Conservation (phyloP, 306 rosid genomes). For the Hippophae gyantsensis region DNA sequence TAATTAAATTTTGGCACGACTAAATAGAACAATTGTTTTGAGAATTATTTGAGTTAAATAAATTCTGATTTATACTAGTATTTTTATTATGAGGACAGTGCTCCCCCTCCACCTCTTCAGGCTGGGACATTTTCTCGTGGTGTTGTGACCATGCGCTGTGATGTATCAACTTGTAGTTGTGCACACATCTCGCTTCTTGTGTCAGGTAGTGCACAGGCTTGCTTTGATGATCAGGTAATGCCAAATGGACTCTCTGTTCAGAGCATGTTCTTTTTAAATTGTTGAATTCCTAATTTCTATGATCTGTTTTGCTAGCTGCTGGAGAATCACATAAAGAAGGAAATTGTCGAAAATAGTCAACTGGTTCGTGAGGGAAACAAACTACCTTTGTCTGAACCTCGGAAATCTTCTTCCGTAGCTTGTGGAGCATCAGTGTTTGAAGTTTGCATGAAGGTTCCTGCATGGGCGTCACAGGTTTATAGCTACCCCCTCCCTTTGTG, state of each 20-base stretch:
- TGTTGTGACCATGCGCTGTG: conserved; percentile 98
- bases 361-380: conserved; percentile 59
- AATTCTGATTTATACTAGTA: too few relatives aligned
- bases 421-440: conserved; percentile 87
- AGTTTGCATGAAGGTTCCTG: conserved; percentile 88
- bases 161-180: conserved; percentile 79
- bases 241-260: conserved; percentile 8
- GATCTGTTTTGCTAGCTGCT: conserved; percentile 44
- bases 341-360: conserved; percentile 76
- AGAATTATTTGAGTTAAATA: too few relatives aligned
- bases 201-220: conserved; percentile 89
- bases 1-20: too few relatives aligned
- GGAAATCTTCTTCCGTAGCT: conserved; percentile 85
- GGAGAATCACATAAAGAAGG: conserved; percentile 92
- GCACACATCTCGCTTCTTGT: conserved; percentile 91
- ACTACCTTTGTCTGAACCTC: conserved; percentile 61
- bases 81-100: conserved; percentile 47
- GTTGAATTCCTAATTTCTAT: conserved; percentile 25
- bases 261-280: conserved; percentile 14
- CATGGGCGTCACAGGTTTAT: conserved; percentile 91
- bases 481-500: conserved; percentile 1
- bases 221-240: conserved; percentile 92
- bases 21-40: too few relatives aligned
- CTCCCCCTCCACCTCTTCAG: conserved; percentile 98
- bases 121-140: conserved; percentile 98